These are phyloP conservation scores for Cardamine chenopodiifolia DNA, from an alignment of 345 rosid genomes.

Conservation along the genomic window DNA sequence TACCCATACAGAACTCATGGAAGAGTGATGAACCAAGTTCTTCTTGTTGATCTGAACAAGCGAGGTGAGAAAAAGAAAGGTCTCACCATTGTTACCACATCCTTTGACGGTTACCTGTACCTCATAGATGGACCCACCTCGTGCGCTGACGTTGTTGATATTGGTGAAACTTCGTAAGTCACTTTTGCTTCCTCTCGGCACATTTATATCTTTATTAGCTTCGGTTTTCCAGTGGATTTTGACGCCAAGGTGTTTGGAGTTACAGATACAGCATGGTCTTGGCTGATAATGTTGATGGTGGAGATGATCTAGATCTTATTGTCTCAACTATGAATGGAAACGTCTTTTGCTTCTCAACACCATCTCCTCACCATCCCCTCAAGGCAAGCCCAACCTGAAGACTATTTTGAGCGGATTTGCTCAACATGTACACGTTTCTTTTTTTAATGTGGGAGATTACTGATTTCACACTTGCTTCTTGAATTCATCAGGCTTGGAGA, in stretches of 20 bases:
- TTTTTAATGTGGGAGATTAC: constrained; percentile 62
- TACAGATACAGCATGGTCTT: constrained; percentile 94
- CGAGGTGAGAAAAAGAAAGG: constrained; percentile 81
- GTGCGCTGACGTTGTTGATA: constrained; percentile 94
- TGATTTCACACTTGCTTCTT: constrained; percentile 28
- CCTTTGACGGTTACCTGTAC: constrained; percentile 96
- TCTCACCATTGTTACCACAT: constrained; percentile 86
- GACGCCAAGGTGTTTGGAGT: constrained; percentile 22
- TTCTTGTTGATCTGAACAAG: constrained; percentile 86
- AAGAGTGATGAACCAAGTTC: constrained; percentile 97
- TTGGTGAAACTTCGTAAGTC: constrained; percentile 98
- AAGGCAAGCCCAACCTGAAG: constrained; percentile 60
- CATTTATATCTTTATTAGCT: constrained; percentile 12
- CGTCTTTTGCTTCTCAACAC: constrained; percentile 98
- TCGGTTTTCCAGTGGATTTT: constrained; percentile 11
- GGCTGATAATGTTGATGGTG: constrained; percentile 99
- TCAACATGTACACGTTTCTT: constrained; percentile 16
- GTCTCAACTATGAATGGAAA: constrained; percentile 99
- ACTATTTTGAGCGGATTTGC: constrained; percentile 16
- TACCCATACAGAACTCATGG: constrained; percentile 99
- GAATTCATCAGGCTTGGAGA: constrained; percentile 89
- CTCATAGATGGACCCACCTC: constrained; percentile 98
- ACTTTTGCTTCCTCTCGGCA: constrained; percentile 14
- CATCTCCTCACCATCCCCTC: constrained; percentile 93
- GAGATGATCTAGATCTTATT: constrained; percentile 98